These are phyloP conservation scores for Ogataea ramenticola DNA, from an alignment of 805 yeast genomes.

Conservation along the genomic window DNA sequence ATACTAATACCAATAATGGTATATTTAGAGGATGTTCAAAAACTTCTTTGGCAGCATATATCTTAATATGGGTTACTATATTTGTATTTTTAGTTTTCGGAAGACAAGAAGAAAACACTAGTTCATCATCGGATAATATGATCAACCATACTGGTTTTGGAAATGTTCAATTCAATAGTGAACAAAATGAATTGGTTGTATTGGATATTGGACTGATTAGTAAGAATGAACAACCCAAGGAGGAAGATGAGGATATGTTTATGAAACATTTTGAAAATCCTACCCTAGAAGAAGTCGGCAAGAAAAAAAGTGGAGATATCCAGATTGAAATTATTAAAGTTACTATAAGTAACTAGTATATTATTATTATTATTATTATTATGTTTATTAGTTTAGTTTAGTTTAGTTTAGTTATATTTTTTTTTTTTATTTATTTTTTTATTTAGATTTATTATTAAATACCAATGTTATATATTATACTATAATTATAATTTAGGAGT, in stretches of 20 bases:
- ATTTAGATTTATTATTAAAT: not conserved
- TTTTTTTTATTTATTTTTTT: not conserved
- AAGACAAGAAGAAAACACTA: too few species aligned
- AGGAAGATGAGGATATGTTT: not conserved
- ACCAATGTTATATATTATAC: not conserved
- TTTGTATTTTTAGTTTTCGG: not conserved
- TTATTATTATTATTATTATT: too few species aligned
- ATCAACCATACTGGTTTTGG: too few species aligned
- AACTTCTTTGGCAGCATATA: not conserved
- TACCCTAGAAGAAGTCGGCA: too few species aligned
- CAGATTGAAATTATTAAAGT: not conserved
- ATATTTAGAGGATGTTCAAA: too few species aligned
- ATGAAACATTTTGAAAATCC: not conserved
- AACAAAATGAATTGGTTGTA: not conserved
- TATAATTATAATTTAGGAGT: slow-evolving; percentile 13
- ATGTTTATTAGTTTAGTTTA: too few species aligned
- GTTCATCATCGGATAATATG: too few species aligned
- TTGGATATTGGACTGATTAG: not conserved
- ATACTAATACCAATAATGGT: too few species aligned
- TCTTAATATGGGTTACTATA: not conserved
- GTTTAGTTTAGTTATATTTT: not conserved
- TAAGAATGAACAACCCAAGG: not conserved
- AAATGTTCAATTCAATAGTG: not conserved
- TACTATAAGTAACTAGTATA: not conserved
- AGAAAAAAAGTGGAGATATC: not conserved